Percentiles rank a stretch among this genome's conserved stretches.
phyloP scores from a whole-genome alignment of 768 basidiomycete genomes.

The Lentinula raphanica region DNA sequence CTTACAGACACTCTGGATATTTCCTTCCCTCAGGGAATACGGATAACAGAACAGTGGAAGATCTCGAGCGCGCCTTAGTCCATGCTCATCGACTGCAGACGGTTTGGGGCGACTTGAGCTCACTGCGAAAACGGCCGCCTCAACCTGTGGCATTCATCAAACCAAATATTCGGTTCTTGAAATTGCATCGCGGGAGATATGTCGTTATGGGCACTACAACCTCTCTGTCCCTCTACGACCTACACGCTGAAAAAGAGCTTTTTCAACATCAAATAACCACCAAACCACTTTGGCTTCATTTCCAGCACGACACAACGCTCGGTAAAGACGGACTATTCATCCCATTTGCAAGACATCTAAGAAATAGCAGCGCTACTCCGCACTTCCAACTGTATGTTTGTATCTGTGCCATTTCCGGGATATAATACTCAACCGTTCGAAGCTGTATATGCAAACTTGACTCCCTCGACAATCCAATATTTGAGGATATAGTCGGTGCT shows the following conservation, averaged over 20 bases:
- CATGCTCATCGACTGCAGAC: background rate
- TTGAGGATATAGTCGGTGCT: background rate
- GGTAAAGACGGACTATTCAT: background rate
- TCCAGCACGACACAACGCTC: background rate
- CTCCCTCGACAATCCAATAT: background rate
- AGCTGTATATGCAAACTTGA: background rate
- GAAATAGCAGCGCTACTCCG: background rate
- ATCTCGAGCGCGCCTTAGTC: background rate
- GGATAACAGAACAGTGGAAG: background rate
- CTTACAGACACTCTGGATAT: background rate
- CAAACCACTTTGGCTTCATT: background rate
- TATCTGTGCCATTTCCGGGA: background rate
- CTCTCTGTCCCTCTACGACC: background rate
- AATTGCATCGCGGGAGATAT: background rate
- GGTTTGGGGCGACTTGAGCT: background rate
- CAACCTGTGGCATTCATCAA: background rate
- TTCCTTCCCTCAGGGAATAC: background rate
- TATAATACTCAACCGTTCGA: background rate
- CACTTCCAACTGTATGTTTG: background rate
- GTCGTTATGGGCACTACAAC: background rate
- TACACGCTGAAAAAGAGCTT: background rate
- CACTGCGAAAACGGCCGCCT: background rate
- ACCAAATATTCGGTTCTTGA: background rate
- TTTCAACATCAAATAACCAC: background rate
- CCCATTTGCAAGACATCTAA: background rate